These are phyloP conservation scores for Galium porrigens DNA, from an alignment of 305 asterid species.

Conservation along the genomic window DNA sequence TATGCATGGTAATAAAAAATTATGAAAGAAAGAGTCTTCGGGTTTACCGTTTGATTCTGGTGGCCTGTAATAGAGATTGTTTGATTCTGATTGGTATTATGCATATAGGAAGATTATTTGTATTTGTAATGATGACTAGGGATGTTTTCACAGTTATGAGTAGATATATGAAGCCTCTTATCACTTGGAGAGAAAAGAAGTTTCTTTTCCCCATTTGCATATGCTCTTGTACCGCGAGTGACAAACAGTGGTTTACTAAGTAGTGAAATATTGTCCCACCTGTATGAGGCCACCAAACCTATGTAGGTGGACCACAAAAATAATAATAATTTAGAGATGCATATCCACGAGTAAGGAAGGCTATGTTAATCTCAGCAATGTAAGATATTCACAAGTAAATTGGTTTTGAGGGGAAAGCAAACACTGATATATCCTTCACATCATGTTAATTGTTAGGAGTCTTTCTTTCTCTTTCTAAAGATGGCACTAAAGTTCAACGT, in stretches of 20 bases:
- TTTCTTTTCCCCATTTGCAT: slow-evolving; percentile 3
- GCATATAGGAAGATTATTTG: neutral
- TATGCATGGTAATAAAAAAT: neutral
- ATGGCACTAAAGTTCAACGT: neutral
- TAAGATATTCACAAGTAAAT: neutral
- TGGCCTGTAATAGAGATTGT: neutral
- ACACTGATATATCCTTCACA: neutral
- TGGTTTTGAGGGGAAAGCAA: neutral
- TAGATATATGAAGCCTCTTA: neutral
- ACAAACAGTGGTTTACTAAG: neutral
- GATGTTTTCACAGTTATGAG: neutral
- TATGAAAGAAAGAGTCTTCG: neutral
- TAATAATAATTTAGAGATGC: neutral
- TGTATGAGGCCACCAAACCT: neutral
- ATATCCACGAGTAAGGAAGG: too few relatives aligned
- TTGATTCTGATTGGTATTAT: neutral
- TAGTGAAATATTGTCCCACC: neutral
- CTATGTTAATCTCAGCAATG: neutral
- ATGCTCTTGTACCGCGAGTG: neutral
- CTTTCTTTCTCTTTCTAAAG: neutral
- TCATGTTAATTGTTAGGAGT: neutral
- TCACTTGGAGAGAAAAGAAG: neutral
- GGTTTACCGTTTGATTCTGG: neutral
- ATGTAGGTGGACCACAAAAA: neutral
- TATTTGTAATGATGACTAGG: neutral